Evolutionary conservation across 495 filamentous ascomycete genomes (phyloP).

Genomic region (Oidiodendron maius): DNA sequence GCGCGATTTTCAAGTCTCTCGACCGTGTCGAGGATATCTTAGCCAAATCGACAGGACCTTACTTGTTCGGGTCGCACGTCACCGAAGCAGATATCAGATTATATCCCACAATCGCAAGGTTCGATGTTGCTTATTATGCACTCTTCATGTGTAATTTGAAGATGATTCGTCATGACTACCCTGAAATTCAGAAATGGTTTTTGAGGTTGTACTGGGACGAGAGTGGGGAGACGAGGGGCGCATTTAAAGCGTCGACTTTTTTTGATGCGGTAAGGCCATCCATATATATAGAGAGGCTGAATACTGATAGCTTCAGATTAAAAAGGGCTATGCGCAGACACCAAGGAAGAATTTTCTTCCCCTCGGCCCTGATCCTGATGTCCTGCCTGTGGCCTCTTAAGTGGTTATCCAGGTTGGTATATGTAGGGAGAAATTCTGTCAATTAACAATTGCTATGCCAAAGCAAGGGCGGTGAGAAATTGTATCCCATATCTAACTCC

Average conservation of each 20-base stretch:
- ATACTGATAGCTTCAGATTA: conserved; percentile 1
- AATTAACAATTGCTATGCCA: too few species aligned
- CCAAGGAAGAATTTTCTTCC: not conserved
- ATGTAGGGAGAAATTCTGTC: too few species aligned
- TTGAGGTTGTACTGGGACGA: conserved; percentile 62
- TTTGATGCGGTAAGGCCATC: conserved; percentile 22
- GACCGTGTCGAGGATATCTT: conserved; percentile 66
- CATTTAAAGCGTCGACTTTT: conserved; percentile 59
- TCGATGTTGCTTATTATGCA: conserved; percentile 83
- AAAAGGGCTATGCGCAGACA: conserved; percentile 2
- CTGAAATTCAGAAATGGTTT: conserved; percentile 61
- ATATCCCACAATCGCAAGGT: conserved; percentile 71
- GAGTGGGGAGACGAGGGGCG: conserved; percentile 29
- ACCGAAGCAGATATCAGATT: conserved; percentile 80
- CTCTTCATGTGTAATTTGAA: conserved; percentile 88
- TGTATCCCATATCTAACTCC: not conserved
- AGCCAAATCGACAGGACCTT: conserved; percentile 43
- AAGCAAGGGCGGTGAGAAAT: not conserved
- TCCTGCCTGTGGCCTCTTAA: not conserved
- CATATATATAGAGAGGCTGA: too few species aligned
- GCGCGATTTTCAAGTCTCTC: conserved; percentile 62
- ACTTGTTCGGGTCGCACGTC: conserved; percentile 58
- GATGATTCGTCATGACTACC: conserved; percentile 77
- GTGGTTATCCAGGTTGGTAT: too few species aligned
- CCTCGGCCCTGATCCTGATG: not conserved